phyloP scores from a whole-genome alignment of 805 yeast species.

The Candida xyloterini region DNA sequence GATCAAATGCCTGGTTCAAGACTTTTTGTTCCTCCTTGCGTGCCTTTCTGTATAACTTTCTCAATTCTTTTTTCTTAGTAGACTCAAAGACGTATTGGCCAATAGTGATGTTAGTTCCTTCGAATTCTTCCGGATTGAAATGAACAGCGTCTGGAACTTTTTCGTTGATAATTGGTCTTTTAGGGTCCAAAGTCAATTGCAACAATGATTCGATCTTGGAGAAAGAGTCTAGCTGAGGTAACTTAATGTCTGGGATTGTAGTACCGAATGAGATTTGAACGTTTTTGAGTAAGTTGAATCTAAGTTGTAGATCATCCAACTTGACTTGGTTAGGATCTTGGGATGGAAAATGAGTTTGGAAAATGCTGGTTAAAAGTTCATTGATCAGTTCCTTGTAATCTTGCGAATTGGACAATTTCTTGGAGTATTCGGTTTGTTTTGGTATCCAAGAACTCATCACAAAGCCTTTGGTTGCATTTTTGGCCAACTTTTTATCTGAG shows the following conservation, averaged over 20 bases:
- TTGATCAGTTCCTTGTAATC: conserved; percentile 15
- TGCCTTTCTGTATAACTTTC: conserved; percentile 41
- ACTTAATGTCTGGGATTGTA: conserved; percentile 49
- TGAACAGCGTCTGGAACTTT: conserved; percentile 71
- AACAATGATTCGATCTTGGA: conserved; percentile 39
- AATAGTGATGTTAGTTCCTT: conserved; percentile 54
- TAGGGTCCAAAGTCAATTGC: conserved; percentile 35
- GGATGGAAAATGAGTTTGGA: conserved; percentile 11
- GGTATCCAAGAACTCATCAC: conserved; percentile 33
- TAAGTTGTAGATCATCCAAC: conserved; percentile 41
- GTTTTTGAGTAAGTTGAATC: conserved; percentile 49
- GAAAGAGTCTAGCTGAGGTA: conserved; percentile 42
- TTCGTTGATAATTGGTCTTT: conserved; percentile 47
- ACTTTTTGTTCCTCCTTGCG: conserved; percentile 23
- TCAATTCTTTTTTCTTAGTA: conserved; percentile 44
- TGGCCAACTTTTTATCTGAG: conserved; percentile 21
- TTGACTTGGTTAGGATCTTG: not conserved
- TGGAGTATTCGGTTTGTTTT: conserved; percentile 16
- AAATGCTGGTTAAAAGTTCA: conserved; percentile 16
- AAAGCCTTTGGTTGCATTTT: conserved; percentile 31
- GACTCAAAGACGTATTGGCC: conserved; percentile 47
- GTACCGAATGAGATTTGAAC: conserved; percentile 49
- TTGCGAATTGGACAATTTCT: conserved; percentile 7
- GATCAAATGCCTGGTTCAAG: conserved; percentile 2
- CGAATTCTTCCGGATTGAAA: conserved; percentile 52